A percentile compares a stretch with the other conserved stretches of the same genome.
Conservation (phyloP, 225 moss, liverwort and hornwort genomes). For the Pseudoscleropodium purum region DNA sequence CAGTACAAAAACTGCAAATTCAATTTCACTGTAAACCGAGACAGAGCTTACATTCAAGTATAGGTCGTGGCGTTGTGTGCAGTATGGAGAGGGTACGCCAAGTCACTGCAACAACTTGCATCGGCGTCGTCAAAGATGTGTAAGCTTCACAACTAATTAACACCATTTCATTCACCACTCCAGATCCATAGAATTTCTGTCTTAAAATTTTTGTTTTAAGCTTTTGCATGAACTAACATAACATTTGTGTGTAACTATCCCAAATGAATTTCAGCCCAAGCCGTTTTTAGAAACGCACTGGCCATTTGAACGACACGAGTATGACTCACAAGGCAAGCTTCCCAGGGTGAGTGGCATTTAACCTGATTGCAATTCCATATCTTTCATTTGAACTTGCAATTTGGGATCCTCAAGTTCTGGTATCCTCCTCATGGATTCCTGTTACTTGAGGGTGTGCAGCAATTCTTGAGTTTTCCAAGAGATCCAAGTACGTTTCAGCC, state of each 20-base stretch:
- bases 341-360: neutral
- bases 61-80: neutral
- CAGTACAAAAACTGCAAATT: neutral
- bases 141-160: constrained; percentile 5
- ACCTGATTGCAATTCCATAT: neutral
- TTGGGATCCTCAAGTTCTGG: fast-evolving
- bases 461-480: constrained; percentile 19
- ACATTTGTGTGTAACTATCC: neutral
- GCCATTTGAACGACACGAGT: constrained; percentile 30
- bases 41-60: neutral
- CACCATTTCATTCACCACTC: too few relatives aligned
- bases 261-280: constrained; percentile 7
- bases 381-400: neutral
- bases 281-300: constrained; percentile 15
- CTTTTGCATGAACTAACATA: neutral
- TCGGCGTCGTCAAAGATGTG: constrained; percentile 8
- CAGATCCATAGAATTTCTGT: too few relatives aligned
- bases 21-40: neutral
- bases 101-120: constrained; percentile 16
- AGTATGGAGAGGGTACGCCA: constrained; percentile 21
- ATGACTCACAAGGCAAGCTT: constrained; percentile 22
- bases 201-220: too few relatives aligned
- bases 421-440: neutral
- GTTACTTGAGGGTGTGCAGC: neutral
- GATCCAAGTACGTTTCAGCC: constrained; percentile 7